Evolutionary conservation across 148 eudicot genomes (phyloP).

Genomic region (Fagopyrum esculentum): DNA sequence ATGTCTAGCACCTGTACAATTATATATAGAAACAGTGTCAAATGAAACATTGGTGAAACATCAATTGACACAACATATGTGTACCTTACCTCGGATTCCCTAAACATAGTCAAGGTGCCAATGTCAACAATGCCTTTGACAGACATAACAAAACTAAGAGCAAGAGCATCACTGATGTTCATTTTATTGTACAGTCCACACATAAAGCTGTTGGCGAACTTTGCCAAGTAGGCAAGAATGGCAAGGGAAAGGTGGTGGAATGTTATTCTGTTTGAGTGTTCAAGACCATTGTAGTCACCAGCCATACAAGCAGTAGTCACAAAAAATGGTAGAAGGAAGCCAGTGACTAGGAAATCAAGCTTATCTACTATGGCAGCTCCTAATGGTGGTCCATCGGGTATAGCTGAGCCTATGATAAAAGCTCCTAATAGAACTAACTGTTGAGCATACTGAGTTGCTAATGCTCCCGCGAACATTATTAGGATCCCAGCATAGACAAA

Average conservation of each 20-base stretch:
- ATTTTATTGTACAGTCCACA: slow-evolving; percentile 27
- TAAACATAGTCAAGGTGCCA: slow-evolving; percentile 15
- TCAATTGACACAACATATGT: neutral
- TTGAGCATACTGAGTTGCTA: slow-evolving; percentile 18
- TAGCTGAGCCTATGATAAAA: slow-evolving; percentile 29
- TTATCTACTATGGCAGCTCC: slow-evolving; percentile 44
- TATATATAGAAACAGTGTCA: too few species aligned
- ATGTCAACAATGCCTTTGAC: slow-evolving; percentile 56
- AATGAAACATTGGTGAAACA: too few species aligned
- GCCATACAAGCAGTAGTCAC: slow-evolving; percentile 24
- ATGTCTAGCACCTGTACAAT: neutral
- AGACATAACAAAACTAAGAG: slow-evolving; percentile 45
- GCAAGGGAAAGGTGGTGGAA: slow-evolving; percentile 11
- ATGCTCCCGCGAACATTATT: slow-evolving; percentile 23
- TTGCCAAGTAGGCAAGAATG: slow-evolving; percentile 20
- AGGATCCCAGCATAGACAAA: slow-evolving; percentile 23
- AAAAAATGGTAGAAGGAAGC: slow-evolving; percentile 42
- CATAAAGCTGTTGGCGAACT: slow-evolving; percentile 27
- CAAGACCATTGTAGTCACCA: slow-evolving; percentile 21
- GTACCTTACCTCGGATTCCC: slow-evolving; percentile 27
- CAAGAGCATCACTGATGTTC: slow-evolving; percentile 29
- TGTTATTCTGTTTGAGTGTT: neutral
- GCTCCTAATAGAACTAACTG: slow-evolving; percentile 33
- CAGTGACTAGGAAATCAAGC: slow-evolving; percentile 33
- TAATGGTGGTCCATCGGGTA: slow-evolving; percentile 63